These are phyloP conservation scores for Mortierella sp. DNA, from an alignment of 371 early-diverging fungal species.

Conservation along the genomic window DNA sequence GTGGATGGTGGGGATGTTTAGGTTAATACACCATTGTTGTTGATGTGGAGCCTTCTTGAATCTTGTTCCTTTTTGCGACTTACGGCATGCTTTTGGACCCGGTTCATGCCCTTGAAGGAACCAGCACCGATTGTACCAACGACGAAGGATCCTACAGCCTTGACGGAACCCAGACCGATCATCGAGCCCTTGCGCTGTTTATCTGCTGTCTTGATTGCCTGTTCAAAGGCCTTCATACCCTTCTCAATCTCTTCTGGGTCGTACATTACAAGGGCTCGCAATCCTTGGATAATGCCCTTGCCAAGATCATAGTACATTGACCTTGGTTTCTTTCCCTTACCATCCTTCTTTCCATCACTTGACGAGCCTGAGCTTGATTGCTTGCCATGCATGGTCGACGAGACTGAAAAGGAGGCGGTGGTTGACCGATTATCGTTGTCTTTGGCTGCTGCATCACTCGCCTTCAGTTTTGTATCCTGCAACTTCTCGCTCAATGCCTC, in stretches of 20 bases:
- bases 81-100: constrained; percentile 55
- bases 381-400: constrained; percentile 21
- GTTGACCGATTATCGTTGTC: constrained; percentile 17
- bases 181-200: constrained; percentile 49
- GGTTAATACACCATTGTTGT: too few species aligned
- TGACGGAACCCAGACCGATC: constrained; percentile 45
- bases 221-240: constrained; percentile 48
- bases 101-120: constrained; percentile 49
- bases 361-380: constrained; percentile 7
- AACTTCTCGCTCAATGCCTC: constrained; percentile 6
- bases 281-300: constrained; percentile 37
- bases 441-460: too few species aligned
- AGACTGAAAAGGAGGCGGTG: constrained; percentile 20
- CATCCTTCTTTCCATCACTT: constrained; percentile 8
- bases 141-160: constrained; percentile 50
- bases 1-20: too few species aligned
- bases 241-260: constrained; percentile 39
- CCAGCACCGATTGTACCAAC: constrained; percentile 49
- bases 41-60: too few species aligned
- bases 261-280: constrained; percentile 42
- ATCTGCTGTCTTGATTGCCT: constrained; percentile 40
- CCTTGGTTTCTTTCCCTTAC: constrained; percentile 10
- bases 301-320: constrained; percentile 43
- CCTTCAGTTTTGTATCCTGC: constrained; percentile 6
- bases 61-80: too few species aligned